Conservation (phyloP, 2,329 filamentous ascomycete species). For the Ambrosiella xylebori region DNA sequence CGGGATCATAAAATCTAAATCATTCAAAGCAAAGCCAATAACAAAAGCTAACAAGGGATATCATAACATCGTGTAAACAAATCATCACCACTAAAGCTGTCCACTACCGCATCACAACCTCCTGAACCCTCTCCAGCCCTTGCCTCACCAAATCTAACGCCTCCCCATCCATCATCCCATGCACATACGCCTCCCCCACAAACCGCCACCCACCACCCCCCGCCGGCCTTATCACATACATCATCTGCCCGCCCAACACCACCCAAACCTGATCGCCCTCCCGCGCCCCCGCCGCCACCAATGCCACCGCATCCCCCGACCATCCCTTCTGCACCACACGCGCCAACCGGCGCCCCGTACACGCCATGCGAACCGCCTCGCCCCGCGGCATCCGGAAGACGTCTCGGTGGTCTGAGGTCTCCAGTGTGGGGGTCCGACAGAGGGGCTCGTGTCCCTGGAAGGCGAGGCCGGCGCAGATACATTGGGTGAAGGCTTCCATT, state of each 20-base stretch:
- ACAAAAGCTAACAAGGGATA: not conserved
- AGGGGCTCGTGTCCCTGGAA: slow-evolving; percentile 8
- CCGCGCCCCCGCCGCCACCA: slow-evolving; percentile 12
- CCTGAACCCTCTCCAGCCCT: slow-evolving; percentile 11
- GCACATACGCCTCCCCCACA: slow-evolving; percentile 17
- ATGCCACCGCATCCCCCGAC: slow-evolving; percentile 13
- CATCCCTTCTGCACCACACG: slow-evolving; percentile 14
- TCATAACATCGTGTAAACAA: not conserved
- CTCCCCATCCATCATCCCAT: slow-evolving; percentile 18
- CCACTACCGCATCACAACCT: slow-evolving; percentile 8
- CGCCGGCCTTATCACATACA: slow-evolving; percentile 14
- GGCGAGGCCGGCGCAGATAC: slow-evolving; percentile 12
- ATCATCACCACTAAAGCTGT: not conserved
- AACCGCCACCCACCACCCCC: slow-evolving; percentile 15
- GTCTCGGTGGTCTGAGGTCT: not conserved
- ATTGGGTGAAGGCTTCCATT: slow-evolving; percentile 12
- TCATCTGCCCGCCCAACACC: slow-evolving; percentile 15
- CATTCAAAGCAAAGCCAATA: not conserved
- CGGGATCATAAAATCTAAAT: not conserved
- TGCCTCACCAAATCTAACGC: slow-evolving; percentile 14
- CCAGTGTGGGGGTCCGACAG: slow-evolving; percentile 9
- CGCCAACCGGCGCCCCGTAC: slow-evolving; percentile 12
- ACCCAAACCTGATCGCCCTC: slow-evolving; percentile 15
- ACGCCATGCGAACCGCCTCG: slow-evolving; percentile 13
- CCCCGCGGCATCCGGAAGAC: slow-evolving; percentile 4